A percentile compares a stretch with the other conserved stretches of the same genome.
phyloP scores from a whole-genome alignment of 2,329 filamentous ascomycete genomes.

The Talaromyces sp. region DNA sequence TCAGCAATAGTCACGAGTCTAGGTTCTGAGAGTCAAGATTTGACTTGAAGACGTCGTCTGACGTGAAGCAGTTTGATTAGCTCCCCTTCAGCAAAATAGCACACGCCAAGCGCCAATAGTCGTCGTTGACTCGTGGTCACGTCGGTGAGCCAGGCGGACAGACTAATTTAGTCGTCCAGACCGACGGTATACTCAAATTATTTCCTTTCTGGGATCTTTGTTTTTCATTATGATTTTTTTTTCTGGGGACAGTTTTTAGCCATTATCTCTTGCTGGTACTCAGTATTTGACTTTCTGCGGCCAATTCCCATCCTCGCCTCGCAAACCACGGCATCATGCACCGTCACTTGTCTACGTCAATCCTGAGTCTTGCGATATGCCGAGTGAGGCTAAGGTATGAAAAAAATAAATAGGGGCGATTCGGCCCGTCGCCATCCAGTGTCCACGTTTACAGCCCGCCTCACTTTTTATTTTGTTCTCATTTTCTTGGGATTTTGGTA shows the following conservation, averaged over 20 bases:
- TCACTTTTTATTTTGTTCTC: neutral
- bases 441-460: neutral
- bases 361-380: neutral
- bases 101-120: conserved; percentile 8
- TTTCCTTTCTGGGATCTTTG: neutral
- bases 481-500: neutral
- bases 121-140: conserved; percentile 3
- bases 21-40: too few relatives aligned
- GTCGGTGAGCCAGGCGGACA: neutral
- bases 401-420: neutral
- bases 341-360: neutral
- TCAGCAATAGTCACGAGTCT: neutral
- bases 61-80: neutral
- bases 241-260: neutral
- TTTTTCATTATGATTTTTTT: neutral
- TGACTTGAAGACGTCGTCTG: neutral
- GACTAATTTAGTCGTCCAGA: neutral
- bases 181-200: neutral
- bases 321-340: neutral
- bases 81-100: neutral
- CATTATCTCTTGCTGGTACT: neutral
- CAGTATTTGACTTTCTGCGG: neutral
- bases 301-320: neutral
- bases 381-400: neutral
- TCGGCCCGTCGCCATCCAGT: neutral